Conservation (phyloP, 257 asterid genomes). For the Lavandula angustifolia region DNA sequence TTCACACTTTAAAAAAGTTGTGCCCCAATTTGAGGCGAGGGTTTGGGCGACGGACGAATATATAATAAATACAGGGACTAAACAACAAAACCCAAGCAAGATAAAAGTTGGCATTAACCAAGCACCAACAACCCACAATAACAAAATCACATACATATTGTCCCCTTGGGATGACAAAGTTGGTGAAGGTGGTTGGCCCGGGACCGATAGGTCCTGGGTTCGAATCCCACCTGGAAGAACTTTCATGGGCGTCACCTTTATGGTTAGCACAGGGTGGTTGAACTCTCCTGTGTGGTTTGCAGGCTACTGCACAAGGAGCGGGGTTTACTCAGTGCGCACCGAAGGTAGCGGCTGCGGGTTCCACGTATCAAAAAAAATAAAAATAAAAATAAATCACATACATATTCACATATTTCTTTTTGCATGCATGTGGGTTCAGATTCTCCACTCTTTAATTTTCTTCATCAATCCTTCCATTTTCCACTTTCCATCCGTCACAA, state of each 20-base stretch:
- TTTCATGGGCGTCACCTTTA: no score
- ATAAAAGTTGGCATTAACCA: conserved; percentile 12
- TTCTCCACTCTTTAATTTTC: conserved; percentile 11
- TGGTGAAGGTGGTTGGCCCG: background rate
- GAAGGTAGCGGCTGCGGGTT: no score
- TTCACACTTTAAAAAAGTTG: no score
- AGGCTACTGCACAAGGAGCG: conserved; percentile 24
- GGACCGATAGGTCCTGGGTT: no score
- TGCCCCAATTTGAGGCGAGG: no score
- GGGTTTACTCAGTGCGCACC: no score
- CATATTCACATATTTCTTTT: background rate
- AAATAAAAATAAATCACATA: no score
- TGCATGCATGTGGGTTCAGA: conserved; percentile 43
- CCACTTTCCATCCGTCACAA: conserved; percentile 2
- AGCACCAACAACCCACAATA: background rate
- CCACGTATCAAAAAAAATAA: no score
- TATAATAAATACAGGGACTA: conserved; percentile 23
- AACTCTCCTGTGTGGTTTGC: no score
- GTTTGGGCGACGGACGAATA: conserved; percentile 1
- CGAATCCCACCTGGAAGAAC: no score
- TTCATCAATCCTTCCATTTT: background rate
- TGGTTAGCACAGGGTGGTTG: no score
- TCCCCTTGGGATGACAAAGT: no score
- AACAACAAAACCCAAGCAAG: conserved; percentile 15
- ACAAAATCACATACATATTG: conserved; percentile 26